These are phyloP conservation scores for Gracilaria caudata DNA, from an alignment of 23 red algal genomes.

Conservation along the genomic window DNA sequence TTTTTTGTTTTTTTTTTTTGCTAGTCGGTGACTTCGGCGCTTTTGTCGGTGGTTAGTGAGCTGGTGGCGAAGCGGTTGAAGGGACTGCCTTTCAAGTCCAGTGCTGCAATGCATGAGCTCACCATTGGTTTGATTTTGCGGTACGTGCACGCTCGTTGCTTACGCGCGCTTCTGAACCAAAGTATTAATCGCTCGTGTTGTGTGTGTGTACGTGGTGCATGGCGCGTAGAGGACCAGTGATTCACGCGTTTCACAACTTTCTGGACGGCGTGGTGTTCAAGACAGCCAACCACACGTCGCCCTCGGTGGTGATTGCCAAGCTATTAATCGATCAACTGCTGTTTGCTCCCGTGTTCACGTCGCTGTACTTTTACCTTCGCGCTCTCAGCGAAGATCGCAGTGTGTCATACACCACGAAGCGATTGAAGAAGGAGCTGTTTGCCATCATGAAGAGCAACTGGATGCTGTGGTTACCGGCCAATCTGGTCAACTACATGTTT, in stretches of 20 bases:
- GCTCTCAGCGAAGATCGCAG: constrained; percentile 65
- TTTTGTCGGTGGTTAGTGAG: constrained; percentile 73
- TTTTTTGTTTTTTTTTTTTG: background rate
- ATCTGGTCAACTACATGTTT: constrained; percentile 83
- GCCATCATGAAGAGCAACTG: constrained; percentile 87
- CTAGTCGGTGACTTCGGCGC: constrained; percentile 85
- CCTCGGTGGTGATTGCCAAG: constrained; percentile 80
- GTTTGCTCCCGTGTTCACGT: constrained; percentile 88
- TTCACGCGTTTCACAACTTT: constrained; percentile 91
- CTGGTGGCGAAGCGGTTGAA: constrained; percentile 68
- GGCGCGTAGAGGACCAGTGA: constrained; percentile 66
- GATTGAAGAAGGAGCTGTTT: constrained; percentile 66
- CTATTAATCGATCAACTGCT: constrained; percentile 87
- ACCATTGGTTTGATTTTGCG: constrained; percentile 71
- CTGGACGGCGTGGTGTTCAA: constrained; percentile 82
- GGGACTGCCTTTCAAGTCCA: constrained; percentile 42
- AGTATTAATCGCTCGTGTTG: too few relatives aligned
- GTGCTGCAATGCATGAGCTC: constrained; percentile 82
- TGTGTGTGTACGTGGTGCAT: background rate
- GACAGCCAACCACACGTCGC: constrained; percentile 41
- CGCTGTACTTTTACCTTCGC: constrained; percentile 81
- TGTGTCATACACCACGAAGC: constrained; percentile 37
- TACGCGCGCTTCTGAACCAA: background rate
- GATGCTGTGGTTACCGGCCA: constrained; percentile 90
- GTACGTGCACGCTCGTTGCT: background rate